Conservation (phyloP, 2,329 filamentous ascomycete species). For the Paracoccidioides lutzii region DNA sequence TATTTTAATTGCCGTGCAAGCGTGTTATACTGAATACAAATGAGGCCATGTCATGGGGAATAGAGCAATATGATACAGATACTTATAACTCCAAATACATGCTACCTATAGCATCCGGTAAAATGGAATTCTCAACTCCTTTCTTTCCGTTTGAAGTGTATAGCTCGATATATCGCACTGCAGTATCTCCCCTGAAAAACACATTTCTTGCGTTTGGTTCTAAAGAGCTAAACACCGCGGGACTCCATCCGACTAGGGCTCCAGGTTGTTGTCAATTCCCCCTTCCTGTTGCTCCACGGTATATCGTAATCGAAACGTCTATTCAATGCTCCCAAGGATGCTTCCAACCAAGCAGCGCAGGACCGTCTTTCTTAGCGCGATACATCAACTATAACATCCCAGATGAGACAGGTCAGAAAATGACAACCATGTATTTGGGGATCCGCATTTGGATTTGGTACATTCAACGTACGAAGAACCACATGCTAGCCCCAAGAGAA, state of each 20-base stretch:
- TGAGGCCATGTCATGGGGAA: no score
- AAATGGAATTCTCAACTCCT: not conserved
- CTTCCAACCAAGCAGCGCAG: conserved; percentile 80
- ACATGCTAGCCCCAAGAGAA: conserved; percentile 87
- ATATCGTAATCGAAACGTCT: not conserved
- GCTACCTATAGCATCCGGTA: not conserved
- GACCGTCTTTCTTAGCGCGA: conserved; percentile 89
- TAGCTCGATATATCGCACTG: not conserved
- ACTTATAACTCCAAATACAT: not conserved
- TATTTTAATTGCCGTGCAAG: no score
- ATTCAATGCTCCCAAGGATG: conserved; percentile 88
- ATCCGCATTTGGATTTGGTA: not conserved
- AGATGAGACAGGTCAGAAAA: not conserved
- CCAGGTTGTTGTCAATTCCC: not conserved
- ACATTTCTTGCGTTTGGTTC: not conserved
- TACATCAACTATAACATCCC: conserved; percentile 62
- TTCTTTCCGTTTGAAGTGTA: not conserved
- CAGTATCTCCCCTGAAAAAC: not conserved
- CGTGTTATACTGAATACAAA: no score
- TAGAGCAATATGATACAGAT: not conserved
- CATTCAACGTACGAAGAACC: conserved; percentile 74
- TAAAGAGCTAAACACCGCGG: not conserved
- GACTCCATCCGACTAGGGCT: not conserved
- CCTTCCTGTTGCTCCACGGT: not conserved
- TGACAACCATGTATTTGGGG: conserved; percentile 12